Conservation (phyloP, 495 filamentous ascomycete species). For the Monascus purpureus region DNA sequence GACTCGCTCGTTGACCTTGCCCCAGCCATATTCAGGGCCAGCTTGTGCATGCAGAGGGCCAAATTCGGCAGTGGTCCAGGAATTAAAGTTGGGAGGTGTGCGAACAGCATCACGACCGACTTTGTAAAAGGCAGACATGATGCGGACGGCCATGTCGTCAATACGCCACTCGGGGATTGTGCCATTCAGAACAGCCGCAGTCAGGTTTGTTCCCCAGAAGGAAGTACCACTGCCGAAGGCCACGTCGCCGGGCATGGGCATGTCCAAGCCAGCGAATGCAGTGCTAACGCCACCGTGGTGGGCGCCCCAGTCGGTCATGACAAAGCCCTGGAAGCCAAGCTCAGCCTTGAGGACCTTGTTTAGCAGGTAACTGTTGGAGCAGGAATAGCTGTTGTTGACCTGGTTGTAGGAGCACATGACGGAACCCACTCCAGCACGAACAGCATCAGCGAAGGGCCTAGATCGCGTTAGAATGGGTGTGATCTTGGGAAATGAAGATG, state of each 20-base stretch:
- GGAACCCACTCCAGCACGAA: slow-evolving; percentile 63
- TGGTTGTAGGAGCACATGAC: slow-evolving; percentile 95
- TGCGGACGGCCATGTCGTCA: slow-evolving; percentile 85
- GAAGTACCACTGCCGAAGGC: slow-evolving; percentile 55
- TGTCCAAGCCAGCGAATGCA: slow-evolving; percentile 78
- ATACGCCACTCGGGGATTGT: slow-evolving; percentile 82
- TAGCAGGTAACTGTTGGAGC: slow-evolving; percentile 55
- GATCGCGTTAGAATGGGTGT: not conserved
- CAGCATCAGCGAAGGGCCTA: slow-evolving; percentile 60
- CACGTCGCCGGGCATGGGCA: slow-evolving; percentile 90
- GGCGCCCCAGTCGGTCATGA: slow-evolving; percentile 82
- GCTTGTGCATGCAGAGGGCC: slow-evolving; percentile 52
- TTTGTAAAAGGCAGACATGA: slow-evolving; percentile 89
- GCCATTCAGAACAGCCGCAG: slow-evolving; percentile 75
- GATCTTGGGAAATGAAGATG: slow-evolving; percentile 5
- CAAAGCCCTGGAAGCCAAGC: slow-evolving; percentile 86
- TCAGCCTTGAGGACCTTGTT: slow-evolving; percentile 85
- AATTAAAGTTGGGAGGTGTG: slow-evolving; percentile 70
- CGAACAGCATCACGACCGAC: slow-evolving; percentile 54
- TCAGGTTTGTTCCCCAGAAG: slow-evolving; percentile 81
- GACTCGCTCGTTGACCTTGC: slow-evolving; percentile 70
- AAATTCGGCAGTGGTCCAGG: slow-evolving; percentile 68
- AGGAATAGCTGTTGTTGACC: slow-evolving; percentile 58
- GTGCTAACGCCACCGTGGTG: slow-evolving; percentile 71
- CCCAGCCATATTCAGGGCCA: slow-evolving; percentile 35